Percentiles rank a stretch among this genome's conserved stretches.
phyloP scores from a whole-genome alignment of 345 rosid genomes.

The Triadica sebifera region DNA sequence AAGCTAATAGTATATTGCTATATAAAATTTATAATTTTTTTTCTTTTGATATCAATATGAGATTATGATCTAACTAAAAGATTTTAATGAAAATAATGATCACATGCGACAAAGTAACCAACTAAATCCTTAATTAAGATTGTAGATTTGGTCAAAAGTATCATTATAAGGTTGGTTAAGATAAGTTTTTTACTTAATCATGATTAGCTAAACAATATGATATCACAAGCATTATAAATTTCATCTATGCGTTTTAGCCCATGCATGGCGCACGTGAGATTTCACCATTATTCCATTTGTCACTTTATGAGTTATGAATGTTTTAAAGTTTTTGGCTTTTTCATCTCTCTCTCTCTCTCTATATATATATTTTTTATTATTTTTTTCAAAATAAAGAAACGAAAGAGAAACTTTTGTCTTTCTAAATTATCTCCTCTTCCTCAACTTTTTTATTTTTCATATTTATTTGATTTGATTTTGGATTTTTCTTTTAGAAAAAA shows the following conservation, averaged over 20 bases:
- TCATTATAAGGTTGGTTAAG: conserved; percentile 29
- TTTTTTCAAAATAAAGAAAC: not conserved
- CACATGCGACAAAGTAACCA: conserved; percentile 30
- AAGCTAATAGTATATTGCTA: too few relatives aligned
- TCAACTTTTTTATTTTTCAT: too few relatives aligned
- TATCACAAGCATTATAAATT: conserved; percentile 27
- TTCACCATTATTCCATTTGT: conserved; percentile 28
- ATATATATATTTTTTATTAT: not conserved
- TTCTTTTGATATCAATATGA: too few relatives aligned
- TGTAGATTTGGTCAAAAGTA: conserved; percentile 23
- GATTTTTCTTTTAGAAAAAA: too few relatives aligned
- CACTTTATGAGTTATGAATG: conserved; percentile 17
- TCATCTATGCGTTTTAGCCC: conserved; percentile 13
- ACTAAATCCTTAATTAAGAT: conserved; percentile 1
- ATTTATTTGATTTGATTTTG: too few relatives aligned
- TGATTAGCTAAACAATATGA: conserved; percentile 36
- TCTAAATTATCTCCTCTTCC: not conserved
- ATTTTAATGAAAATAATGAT: too few relatives aligned
- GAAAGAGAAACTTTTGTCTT: not conserved
- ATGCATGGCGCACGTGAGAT: conserved; percentile 41
- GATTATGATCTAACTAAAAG: too few relatives aligned
- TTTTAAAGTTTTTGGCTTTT: conserved; percentile 13
- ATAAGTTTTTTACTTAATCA: conserved; percentile 26
- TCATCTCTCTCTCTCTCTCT: not conserved
- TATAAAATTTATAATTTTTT: too few relatives aligned